Conservation (phyloP, 1,284 basidiomycete species). For the Irpex rosettiformis region DNA sequence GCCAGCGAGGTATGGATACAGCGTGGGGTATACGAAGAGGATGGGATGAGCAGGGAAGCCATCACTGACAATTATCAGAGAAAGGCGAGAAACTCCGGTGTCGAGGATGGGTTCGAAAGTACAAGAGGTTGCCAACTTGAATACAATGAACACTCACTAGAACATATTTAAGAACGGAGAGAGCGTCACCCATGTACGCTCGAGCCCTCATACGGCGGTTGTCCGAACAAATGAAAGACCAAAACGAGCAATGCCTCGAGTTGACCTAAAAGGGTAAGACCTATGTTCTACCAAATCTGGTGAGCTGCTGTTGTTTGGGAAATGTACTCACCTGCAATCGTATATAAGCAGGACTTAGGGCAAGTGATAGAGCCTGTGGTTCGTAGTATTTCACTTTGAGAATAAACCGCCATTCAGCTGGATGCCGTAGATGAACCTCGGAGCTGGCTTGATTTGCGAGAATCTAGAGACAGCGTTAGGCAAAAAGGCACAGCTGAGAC, state of each 20-base stretch:
- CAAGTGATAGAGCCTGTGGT: too few relatives aligned
- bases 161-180: conserved; percentile 9
- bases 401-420: not conserved
- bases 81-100: conserved; percentile 4
- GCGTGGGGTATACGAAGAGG: conserved; percentile 13
- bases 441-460: too few relatives aligned
- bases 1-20: conserved; percentile 11
- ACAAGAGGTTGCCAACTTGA: conserved; percentile 15
- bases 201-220: conserved; percentile 1
- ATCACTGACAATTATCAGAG: conserved; percentile 8
- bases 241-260: conserved; percentile 3
- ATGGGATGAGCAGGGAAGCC: conserved; percentile 1
- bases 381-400: not conserved
- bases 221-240: conserved; percentile 10
- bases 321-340: not conserved
- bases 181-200: conserved; percentile 11
- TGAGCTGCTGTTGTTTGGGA: conserved; percentile 4
- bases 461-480: too few relatives aligned
- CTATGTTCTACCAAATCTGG: conserved; percentile 10
- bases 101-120: conserved; percentile 7
- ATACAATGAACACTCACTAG: conserved; percentile 14
- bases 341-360: too few relatives aligned
- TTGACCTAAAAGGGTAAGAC: conserved; percentile 10
- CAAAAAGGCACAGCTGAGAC: too few relatives aligned
- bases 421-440: too few relatives aligned